phyloP scores from a whole-genome alignment of 371 early-diverging fungal species.

The Mortierella sp. region DNA sequence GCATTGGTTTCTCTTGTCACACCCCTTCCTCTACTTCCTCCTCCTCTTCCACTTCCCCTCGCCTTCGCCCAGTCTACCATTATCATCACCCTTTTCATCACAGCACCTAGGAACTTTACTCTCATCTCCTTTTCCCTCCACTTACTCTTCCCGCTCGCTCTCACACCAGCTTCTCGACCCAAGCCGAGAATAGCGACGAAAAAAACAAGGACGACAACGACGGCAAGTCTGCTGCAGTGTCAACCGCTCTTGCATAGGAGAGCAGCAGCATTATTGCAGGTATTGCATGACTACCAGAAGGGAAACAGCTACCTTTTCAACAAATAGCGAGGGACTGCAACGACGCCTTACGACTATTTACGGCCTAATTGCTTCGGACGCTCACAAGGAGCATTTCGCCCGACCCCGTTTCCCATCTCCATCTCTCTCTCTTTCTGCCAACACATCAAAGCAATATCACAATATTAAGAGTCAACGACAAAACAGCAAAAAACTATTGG shows the following conservation, averaged over 20 bases:
- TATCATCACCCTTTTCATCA: conserved; percentile 1
- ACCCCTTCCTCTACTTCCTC: background rate
- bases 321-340: background rate
- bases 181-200: background rate
- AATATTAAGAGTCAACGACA: background rate
- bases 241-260: conserved; percentile 9
- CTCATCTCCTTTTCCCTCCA: no score
- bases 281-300: background rate
- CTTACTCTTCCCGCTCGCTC: background rate
- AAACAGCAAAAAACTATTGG: background rate
- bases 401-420: background rate
- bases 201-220: background rate
- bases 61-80: conserved; percentile 4
- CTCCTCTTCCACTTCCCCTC: background rate
- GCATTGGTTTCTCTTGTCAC: background rate
- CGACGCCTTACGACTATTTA: conserved; percentile 12
- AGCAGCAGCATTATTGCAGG: conserved; percentile 12
- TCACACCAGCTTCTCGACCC: background rate
- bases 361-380: conserved; percentile 13
- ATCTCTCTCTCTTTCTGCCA: background rate
- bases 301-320: background rate
- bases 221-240: background rate
- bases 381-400: background rate
- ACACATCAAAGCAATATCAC: no score
- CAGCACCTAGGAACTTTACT: background rate